A percentile compares a stretch with the other conserved stretches of the same genome.
phyloP scores from a whole-genome alignment of 495 filamentous ascomycete species.

The Xylaria bambusicola region DNA sequence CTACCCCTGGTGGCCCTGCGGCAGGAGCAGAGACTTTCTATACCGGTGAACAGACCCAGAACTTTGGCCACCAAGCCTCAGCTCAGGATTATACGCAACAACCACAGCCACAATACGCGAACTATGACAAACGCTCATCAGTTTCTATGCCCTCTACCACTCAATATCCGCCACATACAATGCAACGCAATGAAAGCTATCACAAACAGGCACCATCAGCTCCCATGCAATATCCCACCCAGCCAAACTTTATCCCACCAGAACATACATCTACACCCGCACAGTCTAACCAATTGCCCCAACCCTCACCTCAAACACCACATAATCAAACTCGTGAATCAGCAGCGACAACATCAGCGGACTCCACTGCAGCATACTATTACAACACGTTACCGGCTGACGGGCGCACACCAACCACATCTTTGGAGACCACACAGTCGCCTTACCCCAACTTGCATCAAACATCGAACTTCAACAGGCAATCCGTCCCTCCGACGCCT shows the following conservation, averaged over 20 bases:
- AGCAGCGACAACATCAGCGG: slow-evolving; percentile 38
- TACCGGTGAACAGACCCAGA: slow-evolving; percentile 61
- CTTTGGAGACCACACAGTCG: slow-evolving; percentile 39
- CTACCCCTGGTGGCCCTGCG: slow-evolving; percentile 40
- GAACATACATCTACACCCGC: slow-evolving; percentile 30
- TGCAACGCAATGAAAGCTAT: slow-evolving; percentile 51
- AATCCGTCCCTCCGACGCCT: slow-evolving; percentile 46
- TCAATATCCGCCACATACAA: slow-evolving; percentile 52
- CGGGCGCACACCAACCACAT: slow-evolving; percentile 35
- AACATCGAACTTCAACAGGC: slow-evolving; percentile 43
- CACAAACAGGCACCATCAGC: slow-evolving; percentile 33
- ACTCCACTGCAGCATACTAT: slow-evolving; percentile 52
- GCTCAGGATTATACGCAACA: slow-evolving; percentile 40
- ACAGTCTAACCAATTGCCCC: slow-evolving; percentile 33
- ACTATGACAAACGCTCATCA: slow-evolving; percentile 45
- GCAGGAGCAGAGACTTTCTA: slow-evolving; percentile 79
- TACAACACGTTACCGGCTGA: slow-evolving; percentile 44
- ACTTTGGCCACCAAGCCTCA: slow-evolving; percentile 49
- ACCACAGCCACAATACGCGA: slow-evolving; percentile 39
- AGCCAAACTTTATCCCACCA: slow-evolving; percentile 35
- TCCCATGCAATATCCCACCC: slow-evolving; percentile 38
- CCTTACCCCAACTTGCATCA: slow-evolving; percentile 50
- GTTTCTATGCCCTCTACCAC: slow-evolving; percentile 31
- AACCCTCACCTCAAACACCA: slow-evolving; percentile 36
- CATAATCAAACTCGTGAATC: slow-evolving; percentile 33